Base-by-base conservation (phyloP, 257 asterid species). In the Gardenia jasminoides region DNA sequence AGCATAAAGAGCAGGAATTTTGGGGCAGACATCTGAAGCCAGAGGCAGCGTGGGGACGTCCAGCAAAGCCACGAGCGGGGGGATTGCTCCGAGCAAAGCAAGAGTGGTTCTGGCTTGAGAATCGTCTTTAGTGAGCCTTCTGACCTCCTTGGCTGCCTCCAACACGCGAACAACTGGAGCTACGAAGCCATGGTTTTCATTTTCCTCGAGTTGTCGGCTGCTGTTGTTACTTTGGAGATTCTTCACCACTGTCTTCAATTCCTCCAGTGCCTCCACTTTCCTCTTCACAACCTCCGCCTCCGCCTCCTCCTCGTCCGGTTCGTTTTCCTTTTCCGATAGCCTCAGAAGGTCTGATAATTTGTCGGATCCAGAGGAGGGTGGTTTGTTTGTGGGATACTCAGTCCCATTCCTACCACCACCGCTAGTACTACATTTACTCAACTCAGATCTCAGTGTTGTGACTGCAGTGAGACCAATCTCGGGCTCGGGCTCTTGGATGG, bases 1-100 rank as follows among this genome's bases (percentile, higher is more conserved):
- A 54, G 97, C 98, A 80, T 94, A 94, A 36, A 94, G 96, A 64
- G 97, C 91, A 41, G 91, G 88, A 84, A 90, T 86, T 85, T 87
- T 96, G 69, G 90, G 85, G 10, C 85, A 31, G 54, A 83, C 84
- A 85, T 90, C 96, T n/a, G n/a, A n/a, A n/a, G n/a, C n/a, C 78
- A 33, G 74, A 26, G 83, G 26, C 43, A 83, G 87, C 82, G 90
- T 91, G 76, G 54, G 76, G 22, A 85, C 81, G 80, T 89, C 93
- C 41, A 94, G 90, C 86, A 92, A 74, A 26, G 89, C 87, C 10
- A 94, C 92, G 6, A 94, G 93, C 43, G 98, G 98, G 22, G 98
- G 98, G 76, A 92, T 91, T 62, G 91, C 97, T 47, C 41, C 41
- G 41, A 36, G 41, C 41, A 36, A 36, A 36, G 41, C 41, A 36